Conservation (phyloP, 345 rosid genomes). For the Populus deltoides region DNA sequence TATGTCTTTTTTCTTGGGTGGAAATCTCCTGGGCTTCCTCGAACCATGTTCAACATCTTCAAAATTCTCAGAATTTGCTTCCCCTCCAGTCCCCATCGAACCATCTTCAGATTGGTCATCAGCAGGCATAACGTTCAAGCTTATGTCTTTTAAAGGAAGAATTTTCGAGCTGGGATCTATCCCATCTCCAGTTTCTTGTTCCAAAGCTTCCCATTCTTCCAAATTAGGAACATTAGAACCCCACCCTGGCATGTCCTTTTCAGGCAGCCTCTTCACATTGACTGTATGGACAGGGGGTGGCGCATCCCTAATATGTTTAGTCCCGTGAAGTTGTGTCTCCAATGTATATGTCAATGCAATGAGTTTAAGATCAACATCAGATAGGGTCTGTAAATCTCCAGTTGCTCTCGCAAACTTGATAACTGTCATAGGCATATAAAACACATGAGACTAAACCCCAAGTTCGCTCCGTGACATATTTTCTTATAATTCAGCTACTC, state of each 20-base stretch:
- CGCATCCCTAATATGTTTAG: slow-evolving; percentile 57
- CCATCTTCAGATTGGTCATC: slow-evolving; percentile 46
- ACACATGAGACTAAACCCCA: not conserved
- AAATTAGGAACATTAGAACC: slow-evolving; percentile 84
- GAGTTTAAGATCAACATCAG: slow-evolving; percentile 79
- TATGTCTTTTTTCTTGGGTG: slow-evolving; percentile 55
- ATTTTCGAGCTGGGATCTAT: slow-evolving; percentile 51
- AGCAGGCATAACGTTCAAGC: slow-evolving; percentile 41
- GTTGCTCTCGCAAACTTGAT: slow-evolving; percentile 81
- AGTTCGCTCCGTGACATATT: not conserved
- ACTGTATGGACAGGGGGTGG: slow-evolving; percentile 82
- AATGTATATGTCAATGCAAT: slow-evolving; percentile 79
- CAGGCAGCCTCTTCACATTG: slow-evolving; percentile 75
- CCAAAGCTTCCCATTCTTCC: slow-evolving; percentile 93
- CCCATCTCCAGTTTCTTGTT: slow-evolving; percentile 48
- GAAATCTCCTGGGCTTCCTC: slow-evolving; percentile 45
- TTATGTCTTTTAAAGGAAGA: slow-evolving; percentile 77
- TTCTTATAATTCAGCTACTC: not conserved
- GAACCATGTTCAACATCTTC: slow-evolving; percentile 43
- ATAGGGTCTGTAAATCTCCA: slow-evolving; percentile 86
- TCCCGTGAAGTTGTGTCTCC: slow-evolving; percentile 84
- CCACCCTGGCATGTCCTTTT: slow-evolving; percentile 93
- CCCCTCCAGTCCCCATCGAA: slow-evolving; percentile 37
- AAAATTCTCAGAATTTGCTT: slow-evolving; percentile 39
- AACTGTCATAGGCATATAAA: slow-evolving; percentile 33